These are phyloP conservation scores for Sporormia fimetaria DNA, from an alignment of 495 filamentous ascomycete genomes.

Conservation along the genomic window DNA sequence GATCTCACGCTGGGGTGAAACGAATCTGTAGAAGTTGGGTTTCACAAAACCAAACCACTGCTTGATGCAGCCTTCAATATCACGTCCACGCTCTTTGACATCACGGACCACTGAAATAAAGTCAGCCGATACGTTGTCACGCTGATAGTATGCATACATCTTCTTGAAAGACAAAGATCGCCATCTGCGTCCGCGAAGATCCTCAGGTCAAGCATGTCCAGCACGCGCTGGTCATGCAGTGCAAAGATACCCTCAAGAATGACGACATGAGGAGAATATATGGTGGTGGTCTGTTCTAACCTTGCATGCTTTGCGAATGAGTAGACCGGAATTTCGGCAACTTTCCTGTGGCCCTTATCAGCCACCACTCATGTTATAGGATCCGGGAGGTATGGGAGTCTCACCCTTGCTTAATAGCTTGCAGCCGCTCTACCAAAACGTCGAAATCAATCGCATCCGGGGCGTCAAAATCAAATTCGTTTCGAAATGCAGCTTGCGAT, in stretches of 20 bases:
- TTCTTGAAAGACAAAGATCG: constrained; percentile 82
- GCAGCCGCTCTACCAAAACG: constrained; percentile 63
- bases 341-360: constrained; percentile 49
- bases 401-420: constrained; percentile 85
- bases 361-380: constrained; percentile 4
- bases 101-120: constrained; percentile 62
- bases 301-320: constrained; percentile 90
- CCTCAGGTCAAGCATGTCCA: constrained; percentile 86
- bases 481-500: constrained; percentile 63
- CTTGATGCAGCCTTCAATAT: constrained; percentile 91
- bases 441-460: constrained; percentile 96
- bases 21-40: constrained; percentile 82
- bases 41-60: constrained; percentile 97
- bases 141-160: constrained; percentile 49
- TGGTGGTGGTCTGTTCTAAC: constrained; percentile 61
- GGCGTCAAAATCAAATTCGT: constrained; percentile 92
- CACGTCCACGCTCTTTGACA: constrained; percentile 69
- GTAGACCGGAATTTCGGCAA: constrained; percentile 85
- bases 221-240: constrained; percentile 73
- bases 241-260: constrained; percentile 95
- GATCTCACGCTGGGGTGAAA: constrained; percentile 70
- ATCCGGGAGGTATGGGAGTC: constrained; percentile 24
- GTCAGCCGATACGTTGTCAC: constrained; percentile 4
- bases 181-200: constrained; percentile 96
- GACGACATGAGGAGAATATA: constrained; percentile 93